Evolutionary conservation across 2,329 filamentous ascomycete genomes (phyloP), one percentile per base, ranked within the genome.

Genomic region (Diaporthe batatas): DNA sequence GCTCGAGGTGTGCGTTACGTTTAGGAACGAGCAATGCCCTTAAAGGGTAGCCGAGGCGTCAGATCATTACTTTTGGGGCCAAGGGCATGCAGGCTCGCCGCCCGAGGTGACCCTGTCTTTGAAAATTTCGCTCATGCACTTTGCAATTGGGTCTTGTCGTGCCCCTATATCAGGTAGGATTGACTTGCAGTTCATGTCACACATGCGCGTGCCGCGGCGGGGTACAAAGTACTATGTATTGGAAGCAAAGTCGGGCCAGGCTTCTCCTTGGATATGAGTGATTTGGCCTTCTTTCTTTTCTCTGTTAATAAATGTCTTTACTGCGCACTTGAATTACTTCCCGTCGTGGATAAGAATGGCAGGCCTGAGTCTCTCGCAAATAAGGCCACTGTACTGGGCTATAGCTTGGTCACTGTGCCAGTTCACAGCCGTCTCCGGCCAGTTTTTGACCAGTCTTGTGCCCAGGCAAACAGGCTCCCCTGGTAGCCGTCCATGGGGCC

Each of bases 171-270:
- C n/a, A 36, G 32, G 47, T 34, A 53, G 44, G 62, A 67, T 67
- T 47, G n/a, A 32, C 47, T 23, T 49, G 59, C 59, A 64, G 59
- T 64, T 47, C 23, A 23, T 11, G 47, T 53, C 12, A 14, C n/a
- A 67, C 62, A 49, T 5, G n/a, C 8, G 14, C 4, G 12, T 53
- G 44, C 47, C n/a, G 62, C 62, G 51, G 62, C 62, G 62, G 62
- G 47, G 62, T 53, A 44, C 58, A 23, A 18, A 39, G 12, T 6
- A n/a, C n/a, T n/a, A 23, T 21, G 58, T 62, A 21, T 18, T 62
- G 25, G 7, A 67, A 29, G 44, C 51, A 53, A 29, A 49, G 6
- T 12, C 47, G 42, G 25, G 12, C 14, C 21, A 29, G 29, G 23
- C 32, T 12, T 25, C 16, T 53, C 14, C 6, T 21, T 23, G 12